Percentiles rank a stretch among this genome's conserved stretches.
phyloP scores from a whole-genome alignment of 805 yeast genomes.

The Saccharomycopsis fermentans region DNA sequence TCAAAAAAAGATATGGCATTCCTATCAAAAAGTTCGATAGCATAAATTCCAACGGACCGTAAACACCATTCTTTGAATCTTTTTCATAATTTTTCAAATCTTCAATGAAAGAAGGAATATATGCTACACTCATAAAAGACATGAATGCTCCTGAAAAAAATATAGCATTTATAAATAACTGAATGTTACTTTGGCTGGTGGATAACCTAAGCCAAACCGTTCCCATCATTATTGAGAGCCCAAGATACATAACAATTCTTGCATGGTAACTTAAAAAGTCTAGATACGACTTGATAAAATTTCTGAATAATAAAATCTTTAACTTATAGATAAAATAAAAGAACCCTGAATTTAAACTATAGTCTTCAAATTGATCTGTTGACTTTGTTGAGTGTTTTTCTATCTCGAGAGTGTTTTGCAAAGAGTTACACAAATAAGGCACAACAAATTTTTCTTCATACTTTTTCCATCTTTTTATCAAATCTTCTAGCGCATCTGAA shows the following conservation, averaged over 20 bases:
- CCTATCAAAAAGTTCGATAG: conserved; percentile 30
- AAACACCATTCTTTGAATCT: conserved; percentile 27
- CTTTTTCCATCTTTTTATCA: not conserved
- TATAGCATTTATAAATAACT: conserved; percentile 27
- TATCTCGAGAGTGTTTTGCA: not conserved
- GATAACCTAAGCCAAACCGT: conserved; percentile 29
- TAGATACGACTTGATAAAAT: conserved; percentile 27
- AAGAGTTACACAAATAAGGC: not conserved
- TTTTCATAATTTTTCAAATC: conserved; percentile 22
- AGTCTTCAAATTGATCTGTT: not conserved
- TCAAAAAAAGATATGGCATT: conserved; percentile 28
- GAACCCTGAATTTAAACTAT: not conserved
- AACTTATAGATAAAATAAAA: conserved; percentile 7
- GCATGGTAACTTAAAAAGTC: conserved; percentile 31
- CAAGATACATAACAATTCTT: conserved; percentile 30
- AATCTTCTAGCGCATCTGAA: conserved; percentile 12
- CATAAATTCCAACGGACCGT: conserved; percentile 30
- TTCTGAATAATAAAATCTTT: conserved; percentile 22
- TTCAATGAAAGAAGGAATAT: conserved; percentile 19
- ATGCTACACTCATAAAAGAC: conserved; percentile 35
- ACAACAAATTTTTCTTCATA: not conserved
- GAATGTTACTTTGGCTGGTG: conserved; percentile 22
- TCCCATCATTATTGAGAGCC: conserved; percentile 33
- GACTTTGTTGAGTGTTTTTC: not conserved
- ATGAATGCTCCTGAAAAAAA: conserved; percentile 36